Conservation (phyloP, 352 stramenopile genomes). For the Stramenopiles sp. region DNA sequence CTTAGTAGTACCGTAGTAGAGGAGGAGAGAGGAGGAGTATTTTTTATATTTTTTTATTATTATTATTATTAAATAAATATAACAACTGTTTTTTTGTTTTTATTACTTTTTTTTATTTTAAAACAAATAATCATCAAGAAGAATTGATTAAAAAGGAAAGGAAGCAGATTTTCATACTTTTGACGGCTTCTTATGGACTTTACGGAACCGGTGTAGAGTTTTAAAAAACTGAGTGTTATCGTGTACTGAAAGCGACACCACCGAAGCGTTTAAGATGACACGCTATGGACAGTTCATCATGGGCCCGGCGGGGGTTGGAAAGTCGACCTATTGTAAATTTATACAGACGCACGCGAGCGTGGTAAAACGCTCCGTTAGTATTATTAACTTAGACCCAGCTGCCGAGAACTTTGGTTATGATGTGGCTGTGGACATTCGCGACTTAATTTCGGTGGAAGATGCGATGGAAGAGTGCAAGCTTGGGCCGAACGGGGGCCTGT, state of each 20-base stretch:
- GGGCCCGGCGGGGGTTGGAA: slow-evolving; percentile 63
- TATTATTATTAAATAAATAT: no score
- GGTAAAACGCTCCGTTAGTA: slow-evolving; percentile 41
- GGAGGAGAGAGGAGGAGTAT: no score
- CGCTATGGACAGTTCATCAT: slow-evolving; percentile 70
- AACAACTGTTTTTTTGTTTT: no score
- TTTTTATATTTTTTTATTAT: slow-evolving; percentile 14
- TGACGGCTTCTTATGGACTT: not conserved
- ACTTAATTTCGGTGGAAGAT: slow-evolving; percentile 82
- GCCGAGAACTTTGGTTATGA: slow-evolving; percentile 66
- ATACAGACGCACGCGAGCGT: slow-evolving; percentile 70
- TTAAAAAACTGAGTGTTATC: slow-evolving; percentile 12
- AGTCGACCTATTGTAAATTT: slow-evolving; percentile 76
- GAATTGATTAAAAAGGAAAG: slow-evolving; percentile 7
- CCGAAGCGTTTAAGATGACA: slow-evolving; percentile 40
- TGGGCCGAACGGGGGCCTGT: slow-evolving; percentile 87
- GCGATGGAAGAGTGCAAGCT: slow-evolving; percentile 92
- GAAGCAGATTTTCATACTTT: slow-evolving; percentile 5
- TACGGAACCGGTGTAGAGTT: slow-evolving; percentile 11
- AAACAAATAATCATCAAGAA: slow-evolving; percentile 5
- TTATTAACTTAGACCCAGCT: slow-evolving; percentile 91
- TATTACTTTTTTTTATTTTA: not conserved
- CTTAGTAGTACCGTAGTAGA: no score
- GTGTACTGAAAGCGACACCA: slow-evolving; percentile 19
- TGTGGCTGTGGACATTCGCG: slow-evolving; percentile 66